Evolutionary conservation across 306 rosid species (phyloP).

Genomic region (Oemleria cerasiformis): DNA sequence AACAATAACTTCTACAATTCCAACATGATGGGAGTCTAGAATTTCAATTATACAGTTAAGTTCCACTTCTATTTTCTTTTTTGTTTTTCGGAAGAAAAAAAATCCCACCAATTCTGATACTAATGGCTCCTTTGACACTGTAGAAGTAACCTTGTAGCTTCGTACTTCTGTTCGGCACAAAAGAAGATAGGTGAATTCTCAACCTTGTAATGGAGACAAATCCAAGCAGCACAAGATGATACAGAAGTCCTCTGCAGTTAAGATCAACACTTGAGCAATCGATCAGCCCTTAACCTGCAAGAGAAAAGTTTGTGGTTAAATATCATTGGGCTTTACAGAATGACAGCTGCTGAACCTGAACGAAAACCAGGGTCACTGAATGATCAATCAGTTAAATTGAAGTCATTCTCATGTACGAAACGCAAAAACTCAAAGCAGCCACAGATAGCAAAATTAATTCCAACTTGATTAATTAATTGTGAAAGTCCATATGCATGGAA

Average conservation of each 20-base stretch:
- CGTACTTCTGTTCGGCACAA: conserved; percentile 16
- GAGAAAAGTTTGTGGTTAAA: not conserved
- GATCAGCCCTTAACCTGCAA: conserved; percentile 39
- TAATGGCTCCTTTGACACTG: conserved; percentile 22
- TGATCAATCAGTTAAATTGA: not conserved
- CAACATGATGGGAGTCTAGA: conserved; percentile 5
- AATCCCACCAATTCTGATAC: not conserved
- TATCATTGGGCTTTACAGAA: not conserved
- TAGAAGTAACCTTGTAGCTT: conserved; percentile 21
- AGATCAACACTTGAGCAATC: not conserved
- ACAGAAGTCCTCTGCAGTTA: conserved; percentile 6
- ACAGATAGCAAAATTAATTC: not conserved
- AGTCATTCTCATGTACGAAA: too few relatives aligned
- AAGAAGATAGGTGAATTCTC: conserved; percentile 16
- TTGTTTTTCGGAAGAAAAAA: not conserved
- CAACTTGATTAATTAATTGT: not conserved
- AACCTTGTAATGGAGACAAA: conserved; percentile 6
- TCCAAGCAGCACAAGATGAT: conserved; percentile 18
- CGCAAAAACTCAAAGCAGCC: too few relatives aligned
- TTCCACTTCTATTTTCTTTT: not conserved
- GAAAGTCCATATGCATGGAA: too few relatives aligned
- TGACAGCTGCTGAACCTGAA: not conserved
- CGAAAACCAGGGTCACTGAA: not conserved
- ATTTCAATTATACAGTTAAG: conserved; percentile 15
- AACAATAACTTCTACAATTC: conserved; percentile 15